Conservation (phyloP, 495 filamentous ascomycete species). For the Lineolata rhizophorae region DNA sequence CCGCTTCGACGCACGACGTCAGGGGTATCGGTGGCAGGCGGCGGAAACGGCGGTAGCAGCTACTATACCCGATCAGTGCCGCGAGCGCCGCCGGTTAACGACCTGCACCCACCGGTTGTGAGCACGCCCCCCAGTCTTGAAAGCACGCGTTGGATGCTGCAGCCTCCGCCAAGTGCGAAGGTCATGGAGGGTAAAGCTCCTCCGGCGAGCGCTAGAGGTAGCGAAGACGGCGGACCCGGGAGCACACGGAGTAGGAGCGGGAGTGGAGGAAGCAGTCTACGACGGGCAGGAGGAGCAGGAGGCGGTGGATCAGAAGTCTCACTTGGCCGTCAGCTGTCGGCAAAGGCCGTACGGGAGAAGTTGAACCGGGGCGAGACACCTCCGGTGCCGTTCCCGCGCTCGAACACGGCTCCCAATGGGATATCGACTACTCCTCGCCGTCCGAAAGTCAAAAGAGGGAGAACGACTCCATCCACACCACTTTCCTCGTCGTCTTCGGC, state of each 20-base stretch:
- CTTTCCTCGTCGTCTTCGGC: too few relatives aligned
- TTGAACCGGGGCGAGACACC: too few relatives aligned
- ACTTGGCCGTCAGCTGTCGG: too few relatives aligned
- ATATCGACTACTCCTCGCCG: too few relatives aligned
- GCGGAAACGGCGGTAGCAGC: background rate
- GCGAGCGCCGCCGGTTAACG: background rate
- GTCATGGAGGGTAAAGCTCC: constrained; percentile 1
- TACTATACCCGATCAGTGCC: background rate
- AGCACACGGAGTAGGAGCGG: background rate
- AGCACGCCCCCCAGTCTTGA: background rate
- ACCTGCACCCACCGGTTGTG: constrained; percentile 1
- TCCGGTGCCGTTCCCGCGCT: too few relatives aligned
- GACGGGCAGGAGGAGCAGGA: background rate
- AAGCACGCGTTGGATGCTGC: background rate
- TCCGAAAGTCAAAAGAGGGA: too few relatives aligned
- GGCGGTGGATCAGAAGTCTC: too few relatives aligned
- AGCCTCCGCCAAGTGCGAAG: background rate
- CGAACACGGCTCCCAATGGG: too few relatives aligned
- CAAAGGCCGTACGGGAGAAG: too few relatives aligned
- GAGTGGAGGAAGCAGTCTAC: background rate
- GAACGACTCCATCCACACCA: too few relatives aligned
- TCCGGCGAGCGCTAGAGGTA: background rate
- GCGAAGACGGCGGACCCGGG: background rate
- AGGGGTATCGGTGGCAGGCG: background rate
- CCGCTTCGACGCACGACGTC: background rate